Conservation (phyloP, 2,329 filamentous ascomycete genomes). For the Cryphonectria parasitica region DNA sequence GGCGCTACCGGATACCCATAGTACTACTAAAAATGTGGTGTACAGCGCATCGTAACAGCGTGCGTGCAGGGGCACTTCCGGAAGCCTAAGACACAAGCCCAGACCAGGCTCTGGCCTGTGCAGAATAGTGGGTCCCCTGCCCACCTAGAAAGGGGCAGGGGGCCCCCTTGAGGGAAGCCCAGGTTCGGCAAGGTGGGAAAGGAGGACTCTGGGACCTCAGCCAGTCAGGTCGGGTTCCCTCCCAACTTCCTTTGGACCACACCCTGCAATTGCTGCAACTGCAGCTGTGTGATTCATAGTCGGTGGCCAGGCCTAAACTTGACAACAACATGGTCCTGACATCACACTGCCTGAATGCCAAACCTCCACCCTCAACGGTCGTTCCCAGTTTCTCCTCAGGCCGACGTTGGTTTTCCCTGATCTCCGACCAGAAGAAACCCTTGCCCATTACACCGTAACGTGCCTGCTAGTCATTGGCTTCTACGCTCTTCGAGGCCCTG, state of each 20-base stretch:
- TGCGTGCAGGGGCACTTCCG: not conserved
- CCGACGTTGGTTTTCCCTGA: not conserved
- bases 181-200: not conserved
- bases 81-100: not conserved
- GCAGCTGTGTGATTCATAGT: not conserved
- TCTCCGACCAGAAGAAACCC: not conserved
- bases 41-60: not conserved
- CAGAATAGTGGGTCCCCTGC: not conserved
- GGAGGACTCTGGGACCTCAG: not conserved
- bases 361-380: not conserved
- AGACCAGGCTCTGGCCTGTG: not conserved
- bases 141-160: not conserved
- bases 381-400: not conserved
- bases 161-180: not conserved
- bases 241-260: not conserved
- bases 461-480: not conserved
- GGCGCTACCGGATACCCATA: too few relatives aligned
- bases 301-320: not conserved
- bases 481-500: not conserved
- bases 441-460: not conserved
- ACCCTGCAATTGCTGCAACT: not conserved
- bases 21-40: not conserved
- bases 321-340: not conserved
- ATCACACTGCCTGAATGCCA: conserved; percentile 2
- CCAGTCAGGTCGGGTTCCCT: conserved; percentile 4